Conservation (phyloP, 257 asterid species). For the Solanum etuberosum region DNA sequence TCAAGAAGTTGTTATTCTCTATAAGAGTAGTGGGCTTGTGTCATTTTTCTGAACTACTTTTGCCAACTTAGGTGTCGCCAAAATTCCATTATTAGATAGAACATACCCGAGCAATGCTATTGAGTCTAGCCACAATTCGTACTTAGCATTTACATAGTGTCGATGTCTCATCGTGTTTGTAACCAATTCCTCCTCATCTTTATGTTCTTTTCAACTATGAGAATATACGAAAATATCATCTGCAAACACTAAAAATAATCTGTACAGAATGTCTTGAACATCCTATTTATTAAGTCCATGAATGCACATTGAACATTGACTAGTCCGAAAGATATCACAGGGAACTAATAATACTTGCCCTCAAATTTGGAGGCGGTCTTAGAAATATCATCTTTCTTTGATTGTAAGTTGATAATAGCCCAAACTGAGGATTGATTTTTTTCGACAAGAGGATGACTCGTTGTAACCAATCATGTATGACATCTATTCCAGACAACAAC, state of each 20-base stretch:
- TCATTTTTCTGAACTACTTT: neutral
- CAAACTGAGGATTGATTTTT: neutral
- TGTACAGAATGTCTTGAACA: neutral
- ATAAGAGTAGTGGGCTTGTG: neutral
- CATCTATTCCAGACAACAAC: neutral
- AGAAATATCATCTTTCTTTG: neutral
- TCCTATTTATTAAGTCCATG: neutral
- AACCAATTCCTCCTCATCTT: neutral
- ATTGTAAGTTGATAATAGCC: neutral
- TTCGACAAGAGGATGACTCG: neutral
- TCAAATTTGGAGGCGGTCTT: neutral
- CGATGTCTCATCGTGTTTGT: neutral
- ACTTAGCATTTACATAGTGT: neutral
- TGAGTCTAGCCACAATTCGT: neutral
- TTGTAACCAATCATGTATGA: neutral
- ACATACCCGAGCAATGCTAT: neutral
- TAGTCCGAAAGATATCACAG: neutral
- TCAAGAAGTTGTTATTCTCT: no score
- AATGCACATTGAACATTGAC: neutral
- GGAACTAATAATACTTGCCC: neutral
- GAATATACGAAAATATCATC: no score
- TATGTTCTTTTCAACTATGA: neutral
- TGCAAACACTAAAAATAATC: no score
- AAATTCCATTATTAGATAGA: neutral
- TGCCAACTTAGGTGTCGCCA: neutral